phyloP scores from a whole-genome alignment of 2,329 filamentous ascomycete species.

The Claviceps pusilla region DNA sequence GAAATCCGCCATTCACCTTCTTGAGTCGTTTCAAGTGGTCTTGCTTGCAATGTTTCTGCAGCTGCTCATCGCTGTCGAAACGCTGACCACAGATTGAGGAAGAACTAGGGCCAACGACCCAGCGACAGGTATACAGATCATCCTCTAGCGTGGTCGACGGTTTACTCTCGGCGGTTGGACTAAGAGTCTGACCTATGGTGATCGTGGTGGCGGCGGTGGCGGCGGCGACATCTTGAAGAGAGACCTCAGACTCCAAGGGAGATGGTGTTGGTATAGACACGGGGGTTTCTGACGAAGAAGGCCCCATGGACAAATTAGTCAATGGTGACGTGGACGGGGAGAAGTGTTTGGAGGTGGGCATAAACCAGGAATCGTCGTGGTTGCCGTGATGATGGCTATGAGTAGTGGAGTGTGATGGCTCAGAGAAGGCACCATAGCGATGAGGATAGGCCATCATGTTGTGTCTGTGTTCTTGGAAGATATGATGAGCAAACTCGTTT shows the following conservation, averaged over 20 bases:
- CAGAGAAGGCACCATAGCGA: constrained; percentile 4
- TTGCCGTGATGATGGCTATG: constrained; percentile 1
- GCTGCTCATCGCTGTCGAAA: constrained; percentile 30
- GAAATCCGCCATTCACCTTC: constrained; percentile 31
- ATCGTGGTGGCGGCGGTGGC: not conserved
- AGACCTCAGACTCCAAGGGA: constrained; percentile 12
- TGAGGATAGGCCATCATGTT: constrained; percentile 7
- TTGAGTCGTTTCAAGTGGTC: constrained; percentile 32
- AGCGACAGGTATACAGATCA: constrained; percentile 19
- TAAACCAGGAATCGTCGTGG: constrained; percentile 2
- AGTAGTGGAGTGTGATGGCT: not conserved
- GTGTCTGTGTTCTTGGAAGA: constrained; percentile 15
- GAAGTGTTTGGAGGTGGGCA: constrained; percentile 5
- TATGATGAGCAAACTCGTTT: constrained; percentile 14
- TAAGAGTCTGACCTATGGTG: not conserved
- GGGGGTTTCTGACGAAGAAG: constrained; percentile 11
- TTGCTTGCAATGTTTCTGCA: constrained; percentile 40
- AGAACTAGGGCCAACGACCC: constrained; percentile 12
- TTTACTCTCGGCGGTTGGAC: constrained; percentile 3
- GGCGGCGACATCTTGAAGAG: not conserved
- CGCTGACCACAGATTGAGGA: constrained; percentile 16
- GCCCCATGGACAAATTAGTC: constrained; percentile 11
- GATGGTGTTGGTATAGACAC: constrained; percentile 8
- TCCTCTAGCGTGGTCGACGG: constrained; percentile 9
- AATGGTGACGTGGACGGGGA: constrained; percentile 12